Conservation (phyloP, 441 rosid genomes). For the Melastoma candidum region DNA sequence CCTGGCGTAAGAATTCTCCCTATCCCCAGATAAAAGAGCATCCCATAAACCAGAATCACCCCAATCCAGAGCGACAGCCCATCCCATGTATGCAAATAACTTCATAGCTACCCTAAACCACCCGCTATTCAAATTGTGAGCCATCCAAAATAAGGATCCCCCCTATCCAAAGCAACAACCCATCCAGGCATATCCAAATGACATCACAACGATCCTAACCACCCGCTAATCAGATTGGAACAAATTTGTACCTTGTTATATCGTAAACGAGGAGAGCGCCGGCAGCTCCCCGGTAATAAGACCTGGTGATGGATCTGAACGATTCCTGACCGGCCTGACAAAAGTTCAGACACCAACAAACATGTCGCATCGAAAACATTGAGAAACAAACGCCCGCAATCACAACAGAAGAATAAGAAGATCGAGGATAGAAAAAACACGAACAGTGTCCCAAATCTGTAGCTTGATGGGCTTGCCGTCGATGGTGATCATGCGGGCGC, state of each 20-base stretch:
- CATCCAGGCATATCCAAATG: not conserved
- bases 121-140: no score
- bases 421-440: not conserved
- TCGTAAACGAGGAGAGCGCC: conserved; percentile 27
- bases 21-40: no score
- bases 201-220: not conserved
- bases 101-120: no score
- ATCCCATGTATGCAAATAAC: no score
- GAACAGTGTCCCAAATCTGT: conserved; percentile 28
- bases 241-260: conserved; percentile 22
- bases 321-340: conserved; percentile 27
- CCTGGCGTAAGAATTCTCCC: no score
- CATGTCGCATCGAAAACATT: not conserved
- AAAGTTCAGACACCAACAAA: conserved; percentile 8
- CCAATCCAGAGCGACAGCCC: no score
- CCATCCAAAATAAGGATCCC: no score
- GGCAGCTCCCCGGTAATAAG: conserved; percentile 26
- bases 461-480: conserved; percentile 25
- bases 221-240: not conserved
- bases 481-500: conserved; percentile 23
- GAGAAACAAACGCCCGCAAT: not conserved
- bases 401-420: not conserved
- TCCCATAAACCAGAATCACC: no score
- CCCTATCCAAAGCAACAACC: not conserved
- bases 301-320: conserved; percentile 26